Conservation (phyloP, 192 early-diverging fungal genomes). For the Paraglomus occultum region DNA sequence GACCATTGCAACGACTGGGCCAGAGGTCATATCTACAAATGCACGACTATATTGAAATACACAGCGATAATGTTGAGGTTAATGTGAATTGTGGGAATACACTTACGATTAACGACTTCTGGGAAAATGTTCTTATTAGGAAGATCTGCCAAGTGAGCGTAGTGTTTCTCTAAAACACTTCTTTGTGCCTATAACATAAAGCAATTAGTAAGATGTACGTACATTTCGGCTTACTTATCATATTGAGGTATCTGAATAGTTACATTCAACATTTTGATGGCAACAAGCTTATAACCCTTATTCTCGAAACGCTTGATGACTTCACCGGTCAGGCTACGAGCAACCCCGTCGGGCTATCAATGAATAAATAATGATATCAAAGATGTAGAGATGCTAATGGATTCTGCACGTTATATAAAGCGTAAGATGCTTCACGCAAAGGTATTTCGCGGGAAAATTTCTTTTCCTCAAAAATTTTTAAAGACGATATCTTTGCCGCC, state of each 20-base stretch:
- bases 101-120: conserved; percentile 54
- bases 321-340: conserved; percentile 87
- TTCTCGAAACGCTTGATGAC: conserved; percentile 93
- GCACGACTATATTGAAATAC: not conserved
- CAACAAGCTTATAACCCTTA: conserved; percentile 87
- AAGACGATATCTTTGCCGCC: not conserved
- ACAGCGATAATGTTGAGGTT: not conserved
- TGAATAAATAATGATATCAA: too few species aligned
- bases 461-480: not conserved
- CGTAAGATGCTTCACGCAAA: not conserved
- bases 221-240: not conserved
- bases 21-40: conserved; percentile 74
- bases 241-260: not conserved
- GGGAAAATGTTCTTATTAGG: conserved; percentile 88
- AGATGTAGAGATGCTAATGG: not conserved
- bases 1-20: conserved; percentile 95
- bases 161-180: conserved; percentile 69
- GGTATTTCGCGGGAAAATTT: not conserved
- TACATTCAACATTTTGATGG: conserved; percentile 68
- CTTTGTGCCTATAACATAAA: conserved; percentile 27
- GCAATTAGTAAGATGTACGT: not conserved
- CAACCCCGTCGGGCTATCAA: conserved; percentile 48
- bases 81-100: conserved; percentile 35
- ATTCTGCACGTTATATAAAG: not conserved
- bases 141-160: conserved; percentile 60